Conservation (phyloP, 73 alveolate species). For the Tetrahymena elliotti region DNA sequence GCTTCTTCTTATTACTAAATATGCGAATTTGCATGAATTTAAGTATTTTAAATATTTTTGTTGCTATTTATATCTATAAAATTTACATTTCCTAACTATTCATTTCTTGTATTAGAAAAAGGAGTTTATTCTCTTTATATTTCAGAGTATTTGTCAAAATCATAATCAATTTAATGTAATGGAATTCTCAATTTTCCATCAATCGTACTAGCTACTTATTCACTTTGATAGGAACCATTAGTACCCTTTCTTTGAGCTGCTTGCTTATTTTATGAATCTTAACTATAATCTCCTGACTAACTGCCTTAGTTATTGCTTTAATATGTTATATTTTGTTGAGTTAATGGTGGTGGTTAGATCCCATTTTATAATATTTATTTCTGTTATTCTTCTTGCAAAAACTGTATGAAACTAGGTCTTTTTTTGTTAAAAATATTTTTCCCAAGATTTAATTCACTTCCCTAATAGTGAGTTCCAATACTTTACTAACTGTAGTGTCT, state of each 20-base stretch:
- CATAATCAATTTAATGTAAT: not conserved
- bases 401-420: not conserved
- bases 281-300: not conserved
- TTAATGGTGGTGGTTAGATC: not conserved
- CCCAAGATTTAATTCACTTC: not conserved
- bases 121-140: not conserved
- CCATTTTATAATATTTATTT: not conserved
- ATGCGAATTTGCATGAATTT: not conserved
- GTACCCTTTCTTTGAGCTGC: not conserved
- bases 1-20: not conserved
- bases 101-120: not conserved
- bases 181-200: not conserved
- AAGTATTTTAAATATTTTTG: not conserved
- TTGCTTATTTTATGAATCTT: not conserved
- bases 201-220: not conserved
- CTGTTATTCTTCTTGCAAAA: not conserved
- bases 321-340: not conserved
- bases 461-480: not conserved
- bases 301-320: not conserved
- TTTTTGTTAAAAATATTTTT: not conserved
- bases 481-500: not conserved
- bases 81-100: not conserved
- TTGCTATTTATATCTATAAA: not conserved
- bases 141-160: not conserved
- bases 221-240: not conserved